Evolutionary conservation across 108 stramenopile genomes (phyloP).

Genomic region (Skeletonema costatum): DNA sequence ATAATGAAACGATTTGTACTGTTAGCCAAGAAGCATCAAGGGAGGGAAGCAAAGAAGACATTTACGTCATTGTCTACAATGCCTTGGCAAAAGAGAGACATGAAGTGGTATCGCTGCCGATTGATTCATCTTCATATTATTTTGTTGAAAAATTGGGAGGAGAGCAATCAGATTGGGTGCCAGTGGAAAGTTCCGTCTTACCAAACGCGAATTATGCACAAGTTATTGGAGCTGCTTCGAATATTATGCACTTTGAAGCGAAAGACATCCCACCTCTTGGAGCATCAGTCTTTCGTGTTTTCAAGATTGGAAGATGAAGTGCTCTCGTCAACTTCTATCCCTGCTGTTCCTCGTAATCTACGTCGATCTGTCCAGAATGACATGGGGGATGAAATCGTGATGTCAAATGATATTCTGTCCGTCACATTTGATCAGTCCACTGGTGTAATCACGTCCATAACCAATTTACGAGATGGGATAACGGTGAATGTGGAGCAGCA

Average conservation of each 20-base stretch:
- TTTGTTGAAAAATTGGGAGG: constrained; percentile 29
- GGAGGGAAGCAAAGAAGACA: constrained; percentile 13
- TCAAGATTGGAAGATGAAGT: constrained; percentile 8
- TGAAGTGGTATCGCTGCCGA: constrained; percentile 71
- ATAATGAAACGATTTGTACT: constrained; percentile 90
- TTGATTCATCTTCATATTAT: constrained; percentile 42
- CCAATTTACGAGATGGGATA: constrained; percentile 12
- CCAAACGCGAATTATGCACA: constrained; percentile 41
- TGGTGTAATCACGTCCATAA: constrained; percentile 49
- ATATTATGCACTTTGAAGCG: constrained; percentile 42
- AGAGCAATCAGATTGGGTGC: constrained; percentile 14
- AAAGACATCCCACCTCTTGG: constrained; percentile 49
- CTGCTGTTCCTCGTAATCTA: neutral
- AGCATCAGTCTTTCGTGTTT: constrained; percentile 42
- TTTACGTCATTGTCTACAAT: constrained; percentile 88
- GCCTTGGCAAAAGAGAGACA: constrained; percentile 58
- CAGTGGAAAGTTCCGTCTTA: constrained; percentile 14
- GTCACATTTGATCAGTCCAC: constrained; percentile 32
- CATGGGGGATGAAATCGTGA: constrained; percentile 4
- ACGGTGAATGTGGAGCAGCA: constrained; percentile 50
- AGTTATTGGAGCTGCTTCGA: constrained; percentile 16
- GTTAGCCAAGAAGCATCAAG: constrained; percentile 47
- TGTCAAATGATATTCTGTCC: constrained; percentile 36
- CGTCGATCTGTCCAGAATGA: neutral
- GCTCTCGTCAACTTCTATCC: neutral